Evolutionary conservation across 306 rosid species (phyloP), one percentile per base, ranked within the genome.

Genomic region (Ammopiptanthus mongolicus): DNA sequence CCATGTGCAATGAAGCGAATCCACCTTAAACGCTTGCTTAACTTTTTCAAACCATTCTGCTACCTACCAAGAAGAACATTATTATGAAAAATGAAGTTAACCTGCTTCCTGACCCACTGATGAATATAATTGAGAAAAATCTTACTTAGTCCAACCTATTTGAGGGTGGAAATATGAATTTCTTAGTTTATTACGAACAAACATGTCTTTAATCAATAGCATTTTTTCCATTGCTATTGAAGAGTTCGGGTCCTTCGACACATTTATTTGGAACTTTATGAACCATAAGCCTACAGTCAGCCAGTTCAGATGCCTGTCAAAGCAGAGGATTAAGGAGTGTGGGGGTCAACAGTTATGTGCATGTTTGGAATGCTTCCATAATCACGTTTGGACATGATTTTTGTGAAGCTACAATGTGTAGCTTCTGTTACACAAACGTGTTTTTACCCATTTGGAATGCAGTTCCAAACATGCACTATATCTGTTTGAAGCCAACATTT

Each of bases 251-350:
- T 82, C 77, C 71, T 82, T 87, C 47, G 25, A 78, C 73, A 21
- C 71, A 58, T 87, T 46, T 78, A 77, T 82, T 33, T 82, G 91
- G 86, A 83, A 73, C 64, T 85, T 83, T 51, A 82, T 85, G 69
- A 80, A 83, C 72, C 83, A 78, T 48, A 80, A 74, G 71, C 87
- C 81, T 10, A 25, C 28, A n/a, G n/a, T n/a, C n/a, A n/a, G n/a
- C n/a, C n/a, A n/a, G n/a, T n/a, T n/a, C n/a, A n/a, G n/a, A n/a
- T n/a, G n/a, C n/a, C n/a, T n/a, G n/a, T n/a, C n/a, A n/a, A n/a
- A n/a, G n/a, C n/a, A n/a, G n/a, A n/a, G n/a, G n/a, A n/a, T n/a
- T n/a, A n/a, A n/a, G n/a, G n/a, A n/a, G n/a, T n/a, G n/a, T n/a
- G n/a, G n/a, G n/a, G n/a, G n/a, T n/a, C n/a, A n/a, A n/a, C n/a